Evolutionary conservation across 768 basidiomycete genomes (phyloP).

Genomic region (Kondoa subrosea): DNA sequence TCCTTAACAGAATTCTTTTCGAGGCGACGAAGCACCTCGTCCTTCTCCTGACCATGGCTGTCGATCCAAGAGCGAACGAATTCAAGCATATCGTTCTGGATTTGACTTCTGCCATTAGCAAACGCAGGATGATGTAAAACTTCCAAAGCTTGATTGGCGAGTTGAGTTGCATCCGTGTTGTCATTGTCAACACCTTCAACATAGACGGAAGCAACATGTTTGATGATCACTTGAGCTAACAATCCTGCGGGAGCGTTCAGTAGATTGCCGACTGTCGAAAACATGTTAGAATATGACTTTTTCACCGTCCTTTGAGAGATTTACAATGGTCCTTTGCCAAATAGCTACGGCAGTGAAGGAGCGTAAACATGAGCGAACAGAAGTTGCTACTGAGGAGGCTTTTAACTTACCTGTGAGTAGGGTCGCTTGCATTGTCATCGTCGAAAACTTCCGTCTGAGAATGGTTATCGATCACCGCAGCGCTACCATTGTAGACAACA

Average conservation of each 20-base stretch:
- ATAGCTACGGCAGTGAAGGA: no score
- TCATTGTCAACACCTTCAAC: not conserved
- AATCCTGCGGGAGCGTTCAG: not conserved
- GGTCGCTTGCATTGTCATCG: not conserved
- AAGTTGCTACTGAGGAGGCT: no score
- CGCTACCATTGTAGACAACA: constrained; percentile 48
- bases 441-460: constrained; percentile 26
- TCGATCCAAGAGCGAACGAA: constrained; percentile 3
- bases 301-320: no score
- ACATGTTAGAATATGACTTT: no score
- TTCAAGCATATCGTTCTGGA: constrained; percentile 2
- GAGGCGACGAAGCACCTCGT: not conserved
- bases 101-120: not conserved
- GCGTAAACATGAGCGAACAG: no score
- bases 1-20: not conserved
- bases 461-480: constrained; percentile 33
- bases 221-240: not conserved
- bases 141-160: constrained; percentile 1
- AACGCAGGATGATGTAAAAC: constrained; percentile 6
- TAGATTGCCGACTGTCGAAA: no score
- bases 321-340: no score
- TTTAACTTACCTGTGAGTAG: no score
- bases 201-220: not conserved
- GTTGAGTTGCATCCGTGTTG: not conserved
- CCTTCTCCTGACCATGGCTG: not conserved